Conservation (phyloP, 148 eudicot species). For the Silene uniflora region DNA sequence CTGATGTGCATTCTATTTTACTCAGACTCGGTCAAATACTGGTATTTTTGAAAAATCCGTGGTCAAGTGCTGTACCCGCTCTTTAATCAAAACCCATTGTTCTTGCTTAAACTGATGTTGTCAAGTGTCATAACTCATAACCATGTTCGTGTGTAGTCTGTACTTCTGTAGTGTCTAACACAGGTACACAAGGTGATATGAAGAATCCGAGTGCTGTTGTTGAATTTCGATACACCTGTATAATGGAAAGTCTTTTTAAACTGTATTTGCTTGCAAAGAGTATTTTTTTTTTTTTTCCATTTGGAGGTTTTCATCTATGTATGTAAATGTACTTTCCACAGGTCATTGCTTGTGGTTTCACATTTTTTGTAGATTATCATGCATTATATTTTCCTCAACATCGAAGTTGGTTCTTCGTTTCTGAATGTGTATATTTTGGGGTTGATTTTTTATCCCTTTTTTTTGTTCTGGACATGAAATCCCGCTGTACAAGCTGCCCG, state of each 20-base stretch:
- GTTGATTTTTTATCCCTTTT: too few species aligned
- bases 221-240: slow-evolving; percentile 17
- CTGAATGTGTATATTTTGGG: neutral
- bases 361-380: neutral
- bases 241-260: slow-evolving; percentile 16
- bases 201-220: neutral
- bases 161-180: neutral
- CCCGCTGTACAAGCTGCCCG: neutral
- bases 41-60: too few species aligned
- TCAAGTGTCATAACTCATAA: too few species aligned
- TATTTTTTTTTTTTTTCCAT: too few species aligned
- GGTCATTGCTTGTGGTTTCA: slow-evolving; percentile 21
- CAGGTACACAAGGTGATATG: neutral
- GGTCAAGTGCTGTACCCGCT: too few species aligned
- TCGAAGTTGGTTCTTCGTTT: neutral
- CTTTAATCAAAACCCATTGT: too few species aligned
- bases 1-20: too few species aligned
- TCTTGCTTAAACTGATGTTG: too few species aligned
- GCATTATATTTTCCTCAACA: neutral
- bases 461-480: too few species aligned
- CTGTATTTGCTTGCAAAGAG: slow-evolving; percentile 7
- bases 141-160: too few species aligned
- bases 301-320: slow-evolving; percentile 15
- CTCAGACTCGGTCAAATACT: too few species aligned
- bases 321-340: slow-evolving; percentile 21